A percentile compares a stretch with the other conserved stretches of the same genome.
Conservation (phyloP, 805 yeast genomes). For the Debaryomyces tyrocola region DNA sequence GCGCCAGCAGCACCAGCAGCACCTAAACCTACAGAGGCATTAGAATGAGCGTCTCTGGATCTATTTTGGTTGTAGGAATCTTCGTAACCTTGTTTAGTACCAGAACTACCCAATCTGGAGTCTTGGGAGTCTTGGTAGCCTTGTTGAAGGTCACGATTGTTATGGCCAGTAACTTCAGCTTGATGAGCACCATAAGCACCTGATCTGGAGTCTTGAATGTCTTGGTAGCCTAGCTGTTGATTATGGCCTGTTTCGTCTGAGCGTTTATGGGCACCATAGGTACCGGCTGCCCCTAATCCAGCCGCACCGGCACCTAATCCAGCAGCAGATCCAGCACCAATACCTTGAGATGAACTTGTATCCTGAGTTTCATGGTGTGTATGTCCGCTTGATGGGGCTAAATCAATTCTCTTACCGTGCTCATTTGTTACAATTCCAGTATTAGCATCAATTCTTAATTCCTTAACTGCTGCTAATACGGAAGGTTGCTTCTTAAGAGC, state of each 20-base stretch:
- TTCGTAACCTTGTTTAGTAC: no score
- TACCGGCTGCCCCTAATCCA: background rate
- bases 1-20: conserved; percentile 1
- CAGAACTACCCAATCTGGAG: no score
- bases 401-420: conserved; percentile 12
- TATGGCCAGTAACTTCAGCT: no score
- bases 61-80: no score
- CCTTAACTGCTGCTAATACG: conserved; percentile 17
- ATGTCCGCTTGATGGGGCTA: background rate
- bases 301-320: background rate
- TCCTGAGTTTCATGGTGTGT: background rate
- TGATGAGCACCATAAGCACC: no score
- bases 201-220: no score
- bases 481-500: conserved; percentile 22
- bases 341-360: background rate
- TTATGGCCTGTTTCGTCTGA: background rate
- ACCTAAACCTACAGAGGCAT: conserved; percentile 1
- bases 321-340: background rate
- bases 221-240: no score
- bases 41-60: background rate
- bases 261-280: background rate
- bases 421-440: conserved; percentile 32
- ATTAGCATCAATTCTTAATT: conserved; percentile 27
- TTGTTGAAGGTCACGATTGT: no score
- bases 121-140: no score